Evolutionary conservation across 176 grass and related monocot genomes (phyloP).

Genomic region (Aegilops speltoides): DNA sequence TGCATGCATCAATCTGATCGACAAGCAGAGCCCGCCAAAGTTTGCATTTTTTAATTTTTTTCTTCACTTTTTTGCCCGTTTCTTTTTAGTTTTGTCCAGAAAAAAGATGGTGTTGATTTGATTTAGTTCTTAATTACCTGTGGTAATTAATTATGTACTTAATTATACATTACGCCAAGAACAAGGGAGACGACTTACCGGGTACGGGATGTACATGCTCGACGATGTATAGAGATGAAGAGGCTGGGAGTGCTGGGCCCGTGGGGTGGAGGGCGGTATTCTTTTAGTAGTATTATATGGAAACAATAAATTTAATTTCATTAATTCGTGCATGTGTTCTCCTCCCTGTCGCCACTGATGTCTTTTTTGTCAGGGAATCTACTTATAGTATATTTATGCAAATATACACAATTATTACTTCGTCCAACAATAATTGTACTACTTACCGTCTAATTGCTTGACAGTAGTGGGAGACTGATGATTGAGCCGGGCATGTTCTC

Average conservation of each 20-base stretch:
- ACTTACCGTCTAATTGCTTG: background rate
- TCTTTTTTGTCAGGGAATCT: background rate
- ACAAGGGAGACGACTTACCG: background rate
- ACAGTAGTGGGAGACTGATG: background rate
- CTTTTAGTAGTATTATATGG: constrained; percentile 63
- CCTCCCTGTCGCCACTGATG: background rate
- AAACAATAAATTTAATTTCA: constrained; percentile 63
- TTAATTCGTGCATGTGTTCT: constrained; percentile 33
- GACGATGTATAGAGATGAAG: constrained; percentile 20
- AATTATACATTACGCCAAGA: constrained; percentile 42
- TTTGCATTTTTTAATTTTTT: constrained; percentile 20
- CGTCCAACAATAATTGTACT: no score
- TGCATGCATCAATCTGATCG: constrained; percentile 21
- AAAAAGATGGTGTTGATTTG: constrained; percentile 70
- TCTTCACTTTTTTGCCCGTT: background rate
- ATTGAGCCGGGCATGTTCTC: background rate
- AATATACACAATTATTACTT: no score
- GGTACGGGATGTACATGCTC: constrained; percentile 45
- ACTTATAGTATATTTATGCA: background rate
- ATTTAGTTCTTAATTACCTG: constrained; percentile 65
- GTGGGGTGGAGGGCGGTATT: constrained; percentile 26
- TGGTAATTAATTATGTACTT: constrained; percentile 68
- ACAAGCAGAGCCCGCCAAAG: constrained; percentile 33
- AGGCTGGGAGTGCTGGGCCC: constrained; percentile 4
- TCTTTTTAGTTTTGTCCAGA: constrained; percentile 62